Percentiles rank a stretch among this genome's conserved stretches.
phyloP scores from a whole-genome alignment of 139 green algal genomes.

The Spirogloea muscicola region DNA sequence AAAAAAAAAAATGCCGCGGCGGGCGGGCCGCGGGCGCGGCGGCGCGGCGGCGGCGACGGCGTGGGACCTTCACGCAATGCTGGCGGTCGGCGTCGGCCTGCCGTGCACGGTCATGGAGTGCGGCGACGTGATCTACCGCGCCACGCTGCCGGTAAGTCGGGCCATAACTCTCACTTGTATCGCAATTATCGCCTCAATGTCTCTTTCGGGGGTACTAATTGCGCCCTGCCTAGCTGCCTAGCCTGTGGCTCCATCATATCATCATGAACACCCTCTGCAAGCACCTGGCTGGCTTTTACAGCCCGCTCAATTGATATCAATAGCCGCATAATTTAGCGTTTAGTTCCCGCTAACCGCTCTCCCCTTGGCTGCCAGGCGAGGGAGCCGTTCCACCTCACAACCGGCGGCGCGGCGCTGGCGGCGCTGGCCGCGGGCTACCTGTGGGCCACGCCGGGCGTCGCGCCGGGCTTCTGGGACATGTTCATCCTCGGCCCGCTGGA shows the following conservation, averaged over 20 bases:
- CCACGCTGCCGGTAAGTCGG: slow-evolving; percentile 36
- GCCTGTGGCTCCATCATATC: too few species aligned
- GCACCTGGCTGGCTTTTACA: too few species aligned
- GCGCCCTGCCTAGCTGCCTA: too few species aligned
- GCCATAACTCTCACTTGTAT: too few species aligned
- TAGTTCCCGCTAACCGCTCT: too few species aligned
- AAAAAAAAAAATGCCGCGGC: slow-evolving; percentile 1
- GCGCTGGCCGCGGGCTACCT: slow-evolving; percentile 18
- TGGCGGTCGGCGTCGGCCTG: slow-evolving; percentile 42
- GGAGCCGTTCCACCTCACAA: slow-evolving; percentile 11
- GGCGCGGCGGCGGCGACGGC: neutral
- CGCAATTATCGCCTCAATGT: too few species aligned
- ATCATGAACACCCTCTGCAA: too few species aligned
- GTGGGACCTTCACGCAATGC: too few species aligned
- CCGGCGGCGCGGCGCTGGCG: slow-evolving; percentile 22
- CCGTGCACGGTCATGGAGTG: slow-evolving; percentile 49
- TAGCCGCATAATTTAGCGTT: too few species aligned
- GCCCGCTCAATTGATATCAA: too few species aligned
- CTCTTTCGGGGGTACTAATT: too few species aligned
- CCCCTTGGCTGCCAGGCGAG: too few species aligned
- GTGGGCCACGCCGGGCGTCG: slow-evolving; percentile 41
- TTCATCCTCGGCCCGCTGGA: slow-evolving; percentile 39
- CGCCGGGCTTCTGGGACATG: slow-evolving; percentile 45
- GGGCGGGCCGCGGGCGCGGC: neutral
- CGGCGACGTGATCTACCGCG: slow-evolving; percentile 46